Conservation (phyloP, 805 yeast species). For the Saccharomycopsis vini region DNA sequence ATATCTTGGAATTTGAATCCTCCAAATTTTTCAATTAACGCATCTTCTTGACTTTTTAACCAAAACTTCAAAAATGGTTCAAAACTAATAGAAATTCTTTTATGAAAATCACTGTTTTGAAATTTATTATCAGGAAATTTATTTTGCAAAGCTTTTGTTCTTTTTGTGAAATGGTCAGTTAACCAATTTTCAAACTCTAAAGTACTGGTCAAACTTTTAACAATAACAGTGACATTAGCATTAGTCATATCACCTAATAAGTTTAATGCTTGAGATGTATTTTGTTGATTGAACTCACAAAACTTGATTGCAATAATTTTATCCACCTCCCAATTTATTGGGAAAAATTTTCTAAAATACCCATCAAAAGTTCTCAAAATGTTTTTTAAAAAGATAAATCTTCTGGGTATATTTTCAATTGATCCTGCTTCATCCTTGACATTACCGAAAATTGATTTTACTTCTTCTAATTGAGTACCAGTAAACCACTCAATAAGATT, state of each 20-base stretch:
- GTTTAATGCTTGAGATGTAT: slow-evolving; percentile 45
- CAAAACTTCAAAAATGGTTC: slow-evolving; percentile 81
- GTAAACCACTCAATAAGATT: slow-evolving; percentile 69
- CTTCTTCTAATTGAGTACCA: slow-evolving; percentile 59
- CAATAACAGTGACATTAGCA: slow-evolving; percentile 51
- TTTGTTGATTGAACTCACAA: slow-evolving; percentile 60
- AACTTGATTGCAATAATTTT: slow-evolving; percentile 51
- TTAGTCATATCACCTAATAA: neutral
- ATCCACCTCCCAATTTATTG: slow-evolving; percentile 63
- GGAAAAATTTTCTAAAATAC: slow-evolving; percentile 48
- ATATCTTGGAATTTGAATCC: slow-evolving; percentile 42
- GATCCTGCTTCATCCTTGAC: slow-evolving; percentile 90
- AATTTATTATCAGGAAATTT: neutral
- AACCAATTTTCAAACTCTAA: slow-evolving; percentile 75
- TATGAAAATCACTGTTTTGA: slow-evolving; percentile 28
- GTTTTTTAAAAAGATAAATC: slow-evolving; percentile 75
- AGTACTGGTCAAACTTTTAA: slow-evolving; percentile 65
- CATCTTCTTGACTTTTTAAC: slow-evolving; percentile 75
- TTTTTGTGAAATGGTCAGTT: slow-evolving; percentile 42
- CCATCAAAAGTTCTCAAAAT: slow-evolving; percentile 52
- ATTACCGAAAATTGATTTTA: slow-evolving; percentile 57
- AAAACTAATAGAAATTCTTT: slow-evolving; percentile 54
- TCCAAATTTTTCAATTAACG: slow-evolving; percentile 50
- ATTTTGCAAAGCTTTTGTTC: slow-evolving; percentile 14
- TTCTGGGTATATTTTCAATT: slow-evolving; percentile 71